These are phyloP conservation scores for Phytophthora pistaciae DNA, from an alignment of 352 stramenopile species.

Conservation along the genomic window DNA sequence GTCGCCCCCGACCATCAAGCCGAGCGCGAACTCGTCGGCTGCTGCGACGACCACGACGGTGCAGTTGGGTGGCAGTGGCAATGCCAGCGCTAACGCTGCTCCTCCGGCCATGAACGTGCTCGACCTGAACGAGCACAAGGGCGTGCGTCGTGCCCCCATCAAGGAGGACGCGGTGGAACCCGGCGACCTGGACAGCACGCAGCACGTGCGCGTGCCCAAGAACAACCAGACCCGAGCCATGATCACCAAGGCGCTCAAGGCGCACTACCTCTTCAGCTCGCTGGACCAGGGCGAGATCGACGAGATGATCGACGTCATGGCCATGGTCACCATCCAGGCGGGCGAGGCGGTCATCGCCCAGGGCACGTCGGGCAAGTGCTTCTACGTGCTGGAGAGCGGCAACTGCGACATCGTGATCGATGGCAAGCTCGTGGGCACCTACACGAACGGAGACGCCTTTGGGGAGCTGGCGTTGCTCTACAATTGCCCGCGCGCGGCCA, in stretches of 20 bases:
- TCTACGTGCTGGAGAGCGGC: conserved; percentile 95
- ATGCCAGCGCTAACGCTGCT: conserved; percentile 1
- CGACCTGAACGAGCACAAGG: conserved; percentile 65
- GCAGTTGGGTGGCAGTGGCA: conserved; percentile 34
- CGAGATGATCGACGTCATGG: conserved; percentile 89
- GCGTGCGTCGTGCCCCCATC: conserved; percentile 77
- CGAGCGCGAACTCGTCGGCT: conserved; percentile 50
- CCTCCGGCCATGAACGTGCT: conserved; percentile 43
- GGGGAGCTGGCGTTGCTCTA: conserved; percentile 98
- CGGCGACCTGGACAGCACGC: conserved; percentile 53
- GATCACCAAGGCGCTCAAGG: conserved; percentile 85
- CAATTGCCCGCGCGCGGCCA: conserved; percentile 95
- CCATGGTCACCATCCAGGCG: conserved; percentile 71
- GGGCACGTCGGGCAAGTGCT: conserved; percentile 90
- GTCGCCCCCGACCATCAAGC: conserved; percentile 55
- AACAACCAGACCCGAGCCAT: conserved; percentile 76
- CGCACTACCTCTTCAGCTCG: conserved; percentile 85
- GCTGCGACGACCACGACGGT: conserved; percentile 30
- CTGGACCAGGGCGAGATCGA: conserved; percentile 79
- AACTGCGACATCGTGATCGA: conserved; percentile 89
- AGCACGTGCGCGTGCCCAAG: conserved; percentile 74
- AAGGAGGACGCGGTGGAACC: conserved; percentile 83
- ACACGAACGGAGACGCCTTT: conserved; percentile 91
- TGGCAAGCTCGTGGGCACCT: conserved; percentile 76
- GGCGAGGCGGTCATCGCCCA: conserved; percentile 82